Base-by-base conservation (phyloP, 495 filamentous ascomycete genomes). In the Physcia stellaris region DNA sequence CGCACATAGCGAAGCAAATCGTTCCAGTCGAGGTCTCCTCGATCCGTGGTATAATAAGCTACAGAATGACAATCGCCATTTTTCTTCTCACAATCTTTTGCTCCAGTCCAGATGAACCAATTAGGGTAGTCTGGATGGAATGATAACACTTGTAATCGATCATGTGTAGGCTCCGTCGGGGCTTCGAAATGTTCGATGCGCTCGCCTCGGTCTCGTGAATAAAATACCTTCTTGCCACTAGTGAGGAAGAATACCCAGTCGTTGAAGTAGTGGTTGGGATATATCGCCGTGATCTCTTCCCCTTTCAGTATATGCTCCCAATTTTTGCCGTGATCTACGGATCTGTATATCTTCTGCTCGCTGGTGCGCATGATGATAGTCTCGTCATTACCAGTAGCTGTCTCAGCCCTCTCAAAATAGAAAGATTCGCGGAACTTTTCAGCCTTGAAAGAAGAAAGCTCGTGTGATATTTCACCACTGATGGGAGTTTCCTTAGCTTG, bases 81-180 rank as follows among this genome's bases (percentile, higher is more conserved):
- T 5, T 47, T 56, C 15, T 51, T 52, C 2, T 52, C 46, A 38
- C 75, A 81, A 33, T 77, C 67, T 31, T 67, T 66, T 32, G 71
- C 64, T 24, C 87, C 87, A 28, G 75, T 79, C 87, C 86, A 99
- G 42, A 99, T 81, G 24, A 95, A 55, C 80, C 85, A 94, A 47
- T 94, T 76, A 45, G 67, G 73, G 42, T 82, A 67, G 36, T 75
- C 70, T 6, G 83, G 79, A 48, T 99, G 90, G 59, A 96, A 96
- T 27, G 63, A 56, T 39, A 86, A 50, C 4, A 80, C 63, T 20
- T 67, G 66, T 3, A 68, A 22, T 2, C 42, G 43, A 39, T 65
- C 53, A 39, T 58, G 47, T 16, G 50, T 55, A 4, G 71, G 75
- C 29, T 53, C 59, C 4, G 49, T 47, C 12, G 67, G 72, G 2